Percentiles rank a stretch among this genome's conserved stretches.
Conservation (phyloP, 257 asterid genomes). For the Solanum chiquidenum region DNA sequence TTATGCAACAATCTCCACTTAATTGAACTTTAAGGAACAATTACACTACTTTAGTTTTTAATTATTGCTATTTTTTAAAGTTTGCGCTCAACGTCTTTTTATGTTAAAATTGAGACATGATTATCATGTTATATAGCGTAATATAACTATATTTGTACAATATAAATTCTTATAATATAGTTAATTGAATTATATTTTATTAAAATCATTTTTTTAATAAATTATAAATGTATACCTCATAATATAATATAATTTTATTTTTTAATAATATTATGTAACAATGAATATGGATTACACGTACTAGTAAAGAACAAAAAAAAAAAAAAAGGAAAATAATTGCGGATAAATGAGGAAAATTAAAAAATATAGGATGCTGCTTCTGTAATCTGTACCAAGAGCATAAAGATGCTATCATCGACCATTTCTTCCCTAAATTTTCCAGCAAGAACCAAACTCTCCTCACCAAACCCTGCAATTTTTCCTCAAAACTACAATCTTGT, state of each 20-base stretch:
- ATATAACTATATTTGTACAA: too few relatives aligned
- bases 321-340: not conserved
- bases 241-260: too few relatives aligned
- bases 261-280: too few relatives aligned
- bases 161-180: too few relatives aligned
- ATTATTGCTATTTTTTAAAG: too few relatives aligned
- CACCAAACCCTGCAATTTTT: slow-evolving; percentile 12
- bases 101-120: not conserved
- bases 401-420: slow-evolving; percentile 41
- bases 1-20: not conserved
- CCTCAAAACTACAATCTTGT: slow-evolving; percentile 13
- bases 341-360: not conserved
- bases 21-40: not conserved
- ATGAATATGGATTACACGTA: too few relatives aligned
- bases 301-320: too few relatives aligned
- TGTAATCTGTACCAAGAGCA: not conserved
- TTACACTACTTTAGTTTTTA: not conserved
- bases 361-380: not conserved
- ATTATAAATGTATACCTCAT: too few relatives aligned
- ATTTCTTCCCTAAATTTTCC: slow-evolving; percentile 15
- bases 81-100: not conserved
- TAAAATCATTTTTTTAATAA: too few relatives aligned
- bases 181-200: too few relatives aligned
- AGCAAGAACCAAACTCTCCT: slow-evolving; percentile 17
- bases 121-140: not conserved